Base-by-base conservation (phyloP, 1,284 basidiomycete species). In the Microbotryum silenes-acaulis region DNA sequence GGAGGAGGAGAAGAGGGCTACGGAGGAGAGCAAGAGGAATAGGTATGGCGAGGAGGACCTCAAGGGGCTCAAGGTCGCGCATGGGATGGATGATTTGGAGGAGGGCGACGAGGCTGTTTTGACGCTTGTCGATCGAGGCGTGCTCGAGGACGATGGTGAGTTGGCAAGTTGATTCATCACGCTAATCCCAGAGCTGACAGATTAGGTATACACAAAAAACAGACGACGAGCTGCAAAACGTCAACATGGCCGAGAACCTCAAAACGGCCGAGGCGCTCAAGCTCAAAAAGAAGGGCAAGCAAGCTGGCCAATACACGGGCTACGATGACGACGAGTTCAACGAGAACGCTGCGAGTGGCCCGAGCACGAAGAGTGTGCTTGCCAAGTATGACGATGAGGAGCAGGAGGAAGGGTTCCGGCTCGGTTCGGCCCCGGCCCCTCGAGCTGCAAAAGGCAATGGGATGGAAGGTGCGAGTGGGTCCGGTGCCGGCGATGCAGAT, bases 191-290 rank as follows among this genome's bases (percentile, higher is more conserved):
- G 33, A 46, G 45, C 53, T 49, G 50, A 47, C 42, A 18, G 20
- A 29, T 23, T 2, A 10, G 7, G 51, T 57, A 7, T 51, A 37
- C 51, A 54, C 18, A 6, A 18, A 6, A 21, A 59, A 21, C 74
- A 89, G 96, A 98, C 85, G 96, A 98, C 77, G 94, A 97, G 76
- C 81, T 98, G 21, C 89, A 96, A 77, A 97, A 98, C 71, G 80
- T 94, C 54, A 89, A 92, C 70, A 82, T 97, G 78, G 90, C 89
- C 0, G 91, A 96, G 74, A 82, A 82, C 53, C 91, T 92, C 71
- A 82, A 82, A 12, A 82, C 83, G 25, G 83, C 87, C 74, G 86
- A 86, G 78, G 88, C 84, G 59, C 81, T 84, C 54, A 89, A 92
- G 59, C 78, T 89, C 47, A 96, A 96, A 77, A 87, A 88, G 58